Percentiles rank a stretch among this genome's conserved stretches.
Evolutionary conservation across 2,329 filamentous ascomycete genomes (phyloP).

Genomic region (Stagonosporopsis tanaceti): DNA sequence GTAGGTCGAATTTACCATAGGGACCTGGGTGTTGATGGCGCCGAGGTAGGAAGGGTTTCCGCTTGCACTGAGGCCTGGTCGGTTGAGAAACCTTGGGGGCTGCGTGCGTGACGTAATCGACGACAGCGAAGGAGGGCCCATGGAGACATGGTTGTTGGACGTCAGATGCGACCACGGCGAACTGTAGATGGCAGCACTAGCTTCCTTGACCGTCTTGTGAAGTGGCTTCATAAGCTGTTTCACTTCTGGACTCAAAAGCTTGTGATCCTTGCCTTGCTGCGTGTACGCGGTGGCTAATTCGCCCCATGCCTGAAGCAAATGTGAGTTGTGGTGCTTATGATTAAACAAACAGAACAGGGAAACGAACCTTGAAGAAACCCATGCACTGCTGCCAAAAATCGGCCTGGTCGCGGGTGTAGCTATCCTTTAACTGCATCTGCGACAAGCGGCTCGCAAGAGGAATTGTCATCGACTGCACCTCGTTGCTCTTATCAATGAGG

Average conservation of each 20-base stretch:
- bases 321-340: conserved; percentile 42
- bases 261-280: conserved; percentile 51
- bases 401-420: conserved; percentile 71
- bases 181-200: conserved; percentile 73
- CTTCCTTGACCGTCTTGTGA: conserved; percentile 83
- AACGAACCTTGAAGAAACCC: conserved; percentile 67
- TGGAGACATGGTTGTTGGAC: conserved; percentile 37
- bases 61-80: conserved; percentile 33
- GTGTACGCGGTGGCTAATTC: conserved; percentile 63
- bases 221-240: conserved; percentile 78
- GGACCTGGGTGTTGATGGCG: conserved; percentile 48
- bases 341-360: conserved; percentile 21
- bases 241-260: conserved; percentile 69
- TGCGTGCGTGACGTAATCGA: conserved; percentile 47
- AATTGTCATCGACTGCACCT: conserved; percentile 76
- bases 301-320: conserved; percentile 65
- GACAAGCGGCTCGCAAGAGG: conserved; percentile 76
- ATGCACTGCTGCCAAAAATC: conserved; percentile 77
- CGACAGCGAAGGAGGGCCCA: conserved; percentile 44
- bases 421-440: conserved; percentile 84
- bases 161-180: conserved; percentile 69
- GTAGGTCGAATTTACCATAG: conserved; percentile 39
- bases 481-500: conserved; percentile 74
- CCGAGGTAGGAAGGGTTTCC: conserved; percentile 42
- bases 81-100: conserved; percentile 41